phyloP scores from a whole-genome alignment of 2,329 filamentous ascomycete genomes.

The Aspergillus sergii region DNA sequence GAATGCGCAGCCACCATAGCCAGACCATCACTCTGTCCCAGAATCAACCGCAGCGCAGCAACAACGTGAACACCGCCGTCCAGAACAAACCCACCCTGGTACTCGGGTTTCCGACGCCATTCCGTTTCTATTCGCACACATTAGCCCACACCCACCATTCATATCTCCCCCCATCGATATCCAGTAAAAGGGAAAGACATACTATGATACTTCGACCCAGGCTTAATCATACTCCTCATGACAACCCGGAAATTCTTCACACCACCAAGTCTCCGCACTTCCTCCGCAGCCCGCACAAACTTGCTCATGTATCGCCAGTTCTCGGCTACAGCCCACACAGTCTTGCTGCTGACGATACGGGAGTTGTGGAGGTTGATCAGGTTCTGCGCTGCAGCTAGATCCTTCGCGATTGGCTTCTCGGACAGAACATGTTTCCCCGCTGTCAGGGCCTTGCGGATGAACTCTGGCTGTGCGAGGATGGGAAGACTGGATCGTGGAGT shows the following conservation, averaged over 20 bases:
- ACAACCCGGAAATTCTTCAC: slow-evolving; percentile 54
- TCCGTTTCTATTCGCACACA: slow-evolving; percentile 44
- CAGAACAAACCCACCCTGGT: slow-evolving; percentile 62
- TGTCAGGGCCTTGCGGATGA: slow-evolving; percentile 51
- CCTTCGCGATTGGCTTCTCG: slow-evolving; percentile 61
- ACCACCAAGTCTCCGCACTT: slow-evolving; percentile 51
- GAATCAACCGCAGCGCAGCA: slow-evolving; percentile 54
- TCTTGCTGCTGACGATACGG: slow-evolving; percentile 42
- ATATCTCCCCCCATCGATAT: neutral
- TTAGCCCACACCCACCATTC: neutral
- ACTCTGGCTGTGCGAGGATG: slow-evolving; percentile 55
- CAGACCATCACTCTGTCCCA: slow-evolving; percentile 48
- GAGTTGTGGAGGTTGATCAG: slow-evolving; percentile 55
- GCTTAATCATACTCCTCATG: slow-evolving; percentile 47
- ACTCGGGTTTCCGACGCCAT: slow-evolving; percentile 59
- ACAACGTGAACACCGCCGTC: slow-evolving; percentile 62
- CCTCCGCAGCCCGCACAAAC: slow-evolving; percentile 49
- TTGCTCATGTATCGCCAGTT: slow-evolving; percentile 59
- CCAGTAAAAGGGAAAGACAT: slow-evolving; percentile 17
- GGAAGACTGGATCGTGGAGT: slow-evolving; percentile 46
- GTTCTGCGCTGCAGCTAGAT: slow-evolving; percentile 53
- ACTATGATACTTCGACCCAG: slow-evolving; percentile 58
- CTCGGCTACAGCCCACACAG: slow-evolving; percentile 56
- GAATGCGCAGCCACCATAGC: slow-evolving; percentile 53
- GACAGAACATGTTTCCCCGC: slow-evolving; percentile 60